A percentile compares a stretch with the other conserved stretches of the same genome.
Evolutionary conservation across 352 stramenopile species (phyloP).

Genomic region (Pythium phragmitis): DNA sequence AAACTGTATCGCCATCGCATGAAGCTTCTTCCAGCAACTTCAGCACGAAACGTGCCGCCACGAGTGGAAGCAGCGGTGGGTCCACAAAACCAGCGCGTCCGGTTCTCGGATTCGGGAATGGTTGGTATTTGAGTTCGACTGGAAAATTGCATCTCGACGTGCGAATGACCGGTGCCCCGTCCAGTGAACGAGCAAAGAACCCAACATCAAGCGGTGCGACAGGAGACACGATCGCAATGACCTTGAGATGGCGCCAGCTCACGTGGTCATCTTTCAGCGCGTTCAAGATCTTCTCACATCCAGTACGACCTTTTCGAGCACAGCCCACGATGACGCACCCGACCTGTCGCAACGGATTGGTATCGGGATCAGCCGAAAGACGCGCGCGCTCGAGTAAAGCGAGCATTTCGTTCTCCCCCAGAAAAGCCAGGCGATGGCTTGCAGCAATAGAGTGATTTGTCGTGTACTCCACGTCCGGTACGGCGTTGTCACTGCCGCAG

Average conservation of each 20-base stretch:
- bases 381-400: neutral
- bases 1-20: slow-evolving; percentile 1
- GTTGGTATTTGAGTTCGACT: slow-evolving; percentile 1
- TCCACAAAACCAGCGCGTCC: neutral
- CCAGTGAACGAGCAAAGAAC: neutral
- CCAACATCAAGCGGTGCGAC: neutral
- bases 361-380: neutral
- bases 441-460: too few species aligned
- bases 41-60: neutral
- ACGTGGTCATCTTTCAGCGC: neutral
- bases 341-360: neutral
- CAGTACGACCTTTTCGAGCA: neutral
- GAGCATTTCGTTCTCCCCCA: neutral
- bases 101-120: neutral
- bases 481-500: too few species aligned
- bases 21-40: neutral
- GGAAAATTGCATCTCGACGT: neutral
- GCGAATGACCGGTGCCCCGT: neutral
- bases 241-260: neutral
- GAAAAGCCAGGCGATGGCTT: too few species aligned
- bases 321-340: neutral
- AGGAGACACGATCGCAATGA: neutral
- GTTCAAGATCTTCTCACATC: neutral
- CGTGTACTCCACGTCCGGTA: too few species aligned
- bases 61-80: neutral